phyloP scores from a whole-genome alignment of 176 grass and related monocot species.

The Rhynchospora tenuis region DNA sequence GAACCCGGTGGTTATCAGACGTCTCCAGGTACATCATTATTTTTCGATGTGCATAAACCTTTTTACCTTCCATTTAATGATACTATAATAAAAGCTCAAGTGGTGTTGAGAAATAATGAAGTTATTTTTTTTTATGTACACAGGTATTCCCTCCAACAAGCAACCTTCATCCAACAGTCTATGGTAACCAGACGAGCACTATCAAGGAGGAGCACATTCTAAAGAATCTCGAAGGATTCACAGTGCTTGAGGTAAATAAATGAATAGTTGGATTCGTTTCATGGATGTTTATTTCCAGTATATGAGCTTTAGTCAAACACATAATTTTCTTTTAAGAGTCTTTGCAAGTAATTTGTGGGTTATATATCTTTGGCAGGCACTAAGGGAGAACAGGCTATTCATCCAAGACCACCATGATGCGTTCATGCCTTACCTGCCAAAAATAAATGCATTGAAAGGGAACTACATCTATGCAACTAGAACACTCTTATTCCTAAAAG shows the following conservation, averaged over 20 bases:
- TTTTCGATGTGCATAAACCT: background rate
- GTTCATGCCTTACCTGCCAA: conserved; percentile 68
- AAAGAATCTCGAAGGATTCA: conserved; percentile 52
- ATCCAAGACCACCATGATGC: conserved; percentile 84
- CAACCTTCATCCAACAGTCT: conserved; percentile 53
- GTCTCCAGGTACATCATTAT: conserved; percentile 42
- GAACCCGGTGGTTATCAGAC: conserved; percentile 73
- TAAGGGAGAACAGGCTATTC: conserved; percentile 58
- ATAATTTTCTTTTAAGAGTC: background rate
- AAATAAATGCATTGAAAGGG: conserved; percentile 46
- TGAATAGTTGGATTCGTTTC: background rate
- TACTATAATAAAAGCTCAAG: background rate
- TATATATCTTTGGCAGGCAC: conserved; percentile 43
- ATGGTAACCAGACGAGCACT: conserved; percentile 70
- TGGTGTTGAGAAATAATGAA: background rate
- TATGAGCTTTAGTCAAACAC: background rate
- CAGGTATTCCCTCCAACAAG: conserved; percentile 80
- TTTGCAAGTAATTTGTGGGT: background rate
- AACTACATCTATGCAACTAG: conserved; percentile 73
- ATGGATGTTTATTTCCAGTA: background rate
- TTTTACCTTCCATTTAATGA: background rate
- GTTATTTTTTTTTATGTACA: background rate
- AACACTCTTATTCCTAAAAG: conserved; percentile 62
- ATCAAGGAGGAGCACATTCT: conserved; percentile 63
- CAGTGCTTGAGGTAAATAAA: conserved; percentile 43